Base-by-base conservation (phyloP, 495 filamentous ascomycete species). In the Lasiosphaeria ovina region DNA sequence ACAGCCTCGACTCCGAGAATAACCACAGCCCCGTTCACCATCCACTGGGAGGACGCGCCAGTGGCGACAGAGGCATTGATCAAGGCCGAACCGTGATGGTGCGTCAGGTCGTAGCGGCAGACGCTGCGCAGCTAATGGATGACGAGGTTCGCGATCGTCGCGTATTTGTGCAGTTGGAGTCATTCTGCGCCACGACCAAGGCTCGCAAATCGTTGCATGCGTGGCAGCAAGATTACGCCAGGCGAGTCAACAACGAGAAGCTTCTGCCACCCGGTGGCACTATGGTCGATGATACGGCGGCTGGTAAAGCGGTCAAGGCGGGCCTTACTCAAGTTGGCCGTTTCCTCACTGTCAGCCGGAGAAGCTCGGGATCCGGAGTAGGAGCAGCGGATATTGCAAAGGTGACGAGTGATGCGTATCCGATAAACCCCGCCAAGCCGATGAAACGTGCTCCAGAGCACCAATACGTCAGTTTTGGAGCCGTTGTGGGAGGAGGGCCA, bases 161-260 rank as follows among this genome's bases (percentile, higher is more conserved):
- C 44, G 78, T 82, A 5, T 81, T 85, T 62, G 54, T 66, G 33
- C 69, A 79, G 35, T 68, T 88, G 1, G 72, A 80, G 14, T 64
- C 68, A 0, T 54, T 77, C 0, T 88, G 84, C 65, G 55, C 58
- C 36, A 85, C 80, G 0, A 69, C 72, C 4, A 78, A 80, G 44
- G 83, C 84, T 16, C 76, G 70, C 24, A 49, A 50, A 3, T 85
- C 81, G 44, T 63, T 87, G 36, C 70, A 67, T 31, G 58, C 55
- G 9, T 86, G 77, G 70, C 79, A 79, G 58, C 66, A 76, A 16
- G 55, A 34, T 11, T 85, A 79, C 67, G 76, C 79, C 36, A 67
- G 71, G 9, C 51, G 51, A 7, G 65, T 64, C 40, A 51, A 65
- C 1, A 61, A 65, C 31, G 48, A 59, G 33, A 34, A 31, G 0